Percentiles rank a stretch among this genome's conserved stretches.
Evolutionary conservation across 2,329 filamentous ascomycete genomes (phyloP).

Genomic region (Venturia nashicola): DNA sequence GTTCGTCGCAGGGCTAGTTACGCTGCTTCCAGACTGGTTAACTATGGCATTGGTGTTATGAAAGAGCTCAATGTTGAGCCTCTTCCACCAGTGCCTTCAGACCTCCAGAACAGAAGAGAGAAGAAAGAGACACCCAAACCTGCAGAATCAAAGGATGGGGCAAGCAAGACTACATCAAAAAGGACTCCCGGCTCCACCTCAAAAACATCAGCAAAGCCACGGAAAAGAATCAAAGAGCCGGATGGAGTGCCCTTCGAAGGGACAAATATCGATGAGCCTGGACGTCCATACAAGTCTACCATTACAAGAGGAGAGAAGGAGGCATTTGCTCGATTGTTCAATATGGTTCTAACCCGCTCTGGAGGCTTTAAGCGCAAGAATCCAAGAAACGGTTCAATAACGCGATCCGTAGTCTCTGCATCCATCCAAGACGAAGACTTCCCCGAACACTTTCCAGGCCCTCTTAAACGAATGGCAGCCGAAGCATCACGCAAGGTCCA

Average conservation of each 20-base stretch:
- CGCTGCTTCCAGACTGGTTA: background rate
- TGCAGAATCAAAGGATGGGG: background rate
- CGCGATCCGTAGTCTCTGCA: background rate
- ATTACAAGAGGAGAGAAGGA: slow-evolving; percentile 12
- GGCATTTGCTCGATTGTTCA: slow-evolving; percentile 11
- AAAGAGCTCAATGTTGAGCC: background rate
- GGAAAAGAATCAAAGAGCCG: background rate
- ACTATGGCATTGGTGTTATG: background rate
- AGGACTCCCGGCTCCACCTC: background rate
- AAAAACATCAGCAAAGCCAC: background rate
- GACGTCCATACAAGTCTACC: slow-evolving; percentile 9
- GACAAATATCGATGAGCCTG: background rate
- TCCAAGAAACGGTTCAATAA: background rate
- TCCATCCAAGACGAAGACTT: background rate
- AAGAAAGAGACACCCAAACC: background rate
- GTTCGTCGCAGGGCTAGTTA: background rate
- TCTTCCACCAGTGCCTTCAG: background rate
- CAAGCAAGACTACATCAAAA: background rate
- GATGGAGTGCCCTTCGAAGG: background rate
- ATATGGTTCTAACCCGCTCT: background rate
- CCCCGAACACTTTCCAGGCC: slow-evolving; percentile 1
- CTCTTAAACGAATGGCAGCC: background rate
- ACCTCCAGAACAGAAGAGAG: background rate
- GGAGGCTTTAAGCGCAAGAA: background rate
- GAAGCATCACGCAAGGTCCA: slow-evolving; percentile 1